Percentiles rank a stretch among this genome's conserved stretches.
Conservation (phyloP, 495 filamentous ascomycete genomes). For the Tetracladium marchalianum region DNA sequence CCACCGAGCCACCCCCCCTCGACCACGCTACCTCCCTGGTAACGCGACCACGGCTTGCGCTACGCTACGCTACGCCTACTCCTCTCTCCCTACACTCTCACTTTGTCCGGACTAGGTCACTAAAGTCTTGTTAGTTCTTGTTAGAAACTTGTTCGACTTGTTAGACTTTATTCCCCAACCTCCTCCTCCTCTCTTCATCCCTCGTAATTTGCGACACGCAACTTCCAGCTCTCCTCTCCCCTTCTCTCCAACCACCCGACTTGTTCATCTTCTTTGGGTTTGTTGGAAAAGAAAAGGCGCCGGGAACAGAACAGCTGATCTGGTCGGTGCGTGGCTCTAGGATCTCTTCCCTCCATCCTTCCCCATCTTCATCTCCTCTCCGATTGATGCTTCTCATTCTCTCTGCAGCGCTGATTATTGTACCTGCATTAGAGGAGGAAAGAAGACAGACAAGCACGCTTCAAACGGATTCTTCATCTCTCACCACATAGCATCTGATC, state of each 20-base stretch:
- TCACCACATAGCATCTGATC: slow-evolving; percentile 3
- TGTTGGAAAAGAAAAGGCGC: slow-evolving; percentile 8
- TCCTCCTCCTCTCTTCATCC: slow-evolving; percentile 5
- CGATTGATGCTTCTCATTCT: slow-evolving; percentile 18
- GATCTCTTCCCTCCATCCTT: slow-evolving; percentile 19
- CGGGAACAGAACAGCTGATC: slow-evolving; percentile 24
- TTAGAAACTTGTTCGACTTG: slow-evolving; percentile 12
- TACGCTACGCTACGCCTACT: slow-evolving; percentile 6
- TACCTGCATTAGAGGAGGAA: slow-evolving; percentile 34
- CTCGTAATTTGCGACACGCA: not conserved
- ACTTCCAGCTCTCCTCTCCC: slow-evolving; percentile 3
- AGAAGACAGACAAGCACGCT: slow-evolving; percentile 1
- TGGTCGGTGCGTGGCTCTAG: slow-evolving; percentile 26
- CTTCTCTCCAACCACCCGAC: slow-evolving; percentile 14
- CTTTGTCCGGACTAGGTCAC: slow-evolving; percentile 7
- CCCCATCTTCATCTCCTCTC: slow-evolving; percentile 23
- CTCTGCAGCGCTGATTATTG: slow-evolving; percentile 26
- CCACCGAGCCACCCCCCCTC: too few relatives aligned
- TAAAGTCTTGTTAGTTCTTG: slow-evolving; percentile 14
- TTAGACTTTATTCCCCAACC: slow-evolving; percentile 1
- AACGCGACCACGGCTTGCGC: slow-evolving; percentile 2
- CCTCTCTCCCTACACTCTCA: slow-evolving; percentile 6
- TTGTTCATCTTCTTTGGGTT: slow-evolving; percentile 19
- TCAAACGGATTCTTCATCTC: not conserved
- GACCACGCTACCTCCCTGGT: too few relatives aligned